These are phyloP conservation scores for Nemania sp. DNA, from an alignment of 2,329 filamentous ascomycete genomes.

Conservation along the genomic window DNA sequence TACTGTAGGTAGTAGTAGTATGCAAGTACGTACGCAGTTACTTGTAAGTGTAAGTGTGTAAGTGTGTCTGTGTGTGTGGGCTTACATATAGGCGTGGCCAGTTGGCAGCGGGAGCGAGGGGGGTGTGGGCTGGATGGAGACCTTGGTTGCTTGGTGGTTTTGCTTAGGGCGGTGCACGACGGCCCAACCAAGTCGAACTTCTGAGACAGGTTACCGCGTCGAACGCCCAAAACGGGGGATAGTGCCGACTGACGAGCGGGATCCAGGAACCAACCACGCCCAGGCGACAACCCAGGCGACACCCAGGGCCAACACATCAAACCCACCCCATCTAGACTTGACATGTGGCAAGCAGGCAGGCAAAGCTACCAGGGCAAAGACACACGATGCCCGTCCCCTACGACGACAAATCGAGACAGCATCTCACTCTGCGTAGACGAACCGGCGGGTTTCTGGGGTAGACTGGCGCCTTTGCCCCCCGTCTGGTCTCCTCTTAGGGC, in stretches of 20 bases:
- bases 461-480: conserved; percentile 9
- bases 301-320: conserved; percentile 49
- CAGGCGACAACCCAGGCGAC: too few species aligned
- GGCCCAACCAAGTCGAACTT: conserved; percentile 45
- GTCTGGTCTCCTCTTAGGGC: conserved; percentile 17
- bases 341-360: conserved; percentile 53
- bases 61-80: conserved; percentile 11
- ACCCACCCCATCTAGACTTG: conserved; percentile 43
- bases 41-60: too few species aligned
- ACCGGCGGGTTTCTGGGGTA: conserved; percentile 33
- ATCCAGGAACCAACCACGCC: conserved; percentile 43
- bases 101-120: conserved; percentile 19
- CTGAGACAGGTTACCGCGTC: conserved; percentile 39
- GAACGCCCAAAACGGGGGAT: conserved; percentile 47
- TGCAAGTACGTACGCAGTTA: too few species aligned
- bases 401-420: conserved; percentile 36
- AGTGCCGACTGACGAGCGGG: conserved; percentile 34
- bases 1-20: not conserved
- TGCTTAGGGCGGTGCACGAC: conserved; percentile 46
- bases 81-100: conserved; percentile 30
- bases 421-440: conserved; percentile 23
- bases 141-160: conserved; percentile 17
- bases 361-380: conserved; percentile 40
- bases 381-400: conserved; percentile 28
- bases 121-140: conserved; percentile 32